Conservation (phyloP, 2,329 filamentous ascomycete species). For the Neonectria coccinea region DNA sequence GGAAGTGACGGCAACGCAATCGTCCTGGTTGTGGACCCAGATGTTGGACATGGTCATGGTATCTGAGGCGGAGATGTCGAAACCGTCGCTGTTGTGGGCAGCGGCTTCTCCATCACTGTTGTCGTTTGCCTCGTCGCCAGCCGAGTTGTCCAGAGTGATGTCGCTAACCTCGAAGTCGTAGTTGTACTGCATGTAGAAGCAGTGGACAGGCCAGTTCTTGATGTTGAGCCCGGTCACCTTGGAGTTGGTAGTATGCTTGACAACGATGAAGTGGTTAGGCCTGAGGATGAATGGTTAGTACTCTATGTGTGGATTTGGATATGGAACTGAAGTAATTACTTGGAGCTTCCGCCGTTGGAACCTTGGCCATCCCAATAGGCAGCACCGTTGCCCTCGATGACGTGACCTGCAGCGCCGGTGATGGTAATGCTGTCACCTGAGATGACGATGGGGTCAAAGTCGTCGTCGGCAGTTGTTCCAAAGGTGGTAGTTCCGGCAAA, state of each 20-base stretch:
- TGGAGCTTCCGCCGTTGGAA: conserved; percentile 66
- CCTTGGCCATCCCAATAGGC: conserved; percentile 71
- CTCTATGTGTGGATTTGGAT: background rate
- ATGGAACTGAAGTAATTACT: conserved; percentile 51
- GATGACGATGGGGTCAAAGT: conserved; percentile 59
- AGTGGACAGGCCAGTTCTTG: conserved; percentile 54
- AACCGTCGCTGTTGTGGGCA: conserved; percentile 66
- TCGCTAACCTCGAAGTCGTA: conserved; percentile 48
- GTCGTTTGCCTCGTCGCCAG: conserved; percentile 43
- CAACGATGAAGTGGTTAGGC: conserved; percentile 63
- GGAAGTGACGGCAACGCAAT: conserved; percentile 67
- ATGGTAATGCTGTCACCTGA: conserved; percentile 67
- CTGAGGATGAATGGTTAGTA: conserved; percentile 12
- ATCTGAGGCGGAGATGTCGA: conserved; percentile 63
- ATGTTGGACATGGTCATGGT: conserved; percentile 62
- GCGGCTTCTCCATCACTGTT: conserved; percentile 29
- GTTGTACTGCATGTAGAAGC: conserved; percentile 51
- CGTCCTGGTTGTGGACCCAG: conserved; percentile 68
- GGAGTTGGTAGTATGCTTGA: conserved; percentile 50
- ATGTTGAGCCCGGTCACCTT: conserved; percentile 51
- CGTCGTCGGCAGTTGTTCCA: conserved; percentile 25
- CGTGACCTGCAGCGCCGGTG: conserved; percentile 59
- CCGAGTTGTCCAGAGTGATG: conserved; percentile 52
- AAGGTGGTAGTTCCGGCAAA: conserved; percentile 28
- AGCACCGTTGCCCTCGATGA: conserved; percentile 65